Conservation (phyloP, 805 yeast species). For the Cyberlindnera lachancei region DNA sequence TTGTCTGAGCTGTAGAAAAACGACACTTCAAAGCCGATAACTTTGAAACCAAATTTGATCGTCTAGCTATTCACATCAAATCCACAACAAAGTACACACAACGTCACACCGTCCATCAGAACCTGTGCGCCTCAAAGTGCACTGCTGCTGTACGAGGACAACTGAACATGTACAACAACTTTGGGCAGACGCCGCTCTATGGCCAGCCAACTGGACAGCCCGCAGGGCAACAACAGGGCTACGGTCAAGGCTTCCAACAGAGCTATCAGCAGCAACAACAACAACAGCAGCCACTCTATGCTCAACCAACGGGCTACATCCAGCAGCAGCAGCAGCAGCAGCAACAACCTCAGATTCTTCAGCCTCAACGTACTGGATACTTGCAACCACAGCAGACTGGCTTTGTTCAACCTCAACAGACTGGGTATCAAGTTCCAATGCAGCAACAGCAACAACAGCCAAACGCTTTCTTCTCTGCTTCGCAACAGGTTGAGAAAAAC, state of each 20-base stretch:
- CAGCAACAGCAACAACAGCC: conserved; percentile 30
- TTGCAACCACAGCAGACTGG: conserved; percentile 22
- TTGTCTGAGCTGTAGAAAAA: no score
- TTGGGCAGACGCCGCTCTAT: conserved; percentile 4
- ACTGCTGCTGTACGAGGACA: no score
- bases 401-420: conserved; percentile 21
- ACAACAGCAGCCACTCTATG: conserved; percentile 8
- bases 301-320: conserved; percentile 9
- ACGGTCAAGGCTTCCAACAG: not conserved
- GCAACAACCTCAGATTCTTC: conserved; percentile 11
- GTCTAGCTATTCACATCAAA: no score
- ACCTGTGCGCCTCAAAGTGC: no score
- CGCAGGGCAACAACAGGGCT: conserved; percentile 3
- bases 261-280: conserved; percentile 5
- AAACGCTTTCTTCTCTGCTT: conserved; percentile 31
- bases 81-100: no score
- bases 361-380: conserved; percentile 6
- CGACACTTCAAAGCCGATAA: no score
- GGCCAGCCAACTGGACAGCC: conserved; percentile 3
- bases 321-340: conserved; percentile 12
- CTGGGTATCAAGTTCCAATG: conserved; percentile 17
- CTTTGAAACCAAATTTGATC: no score
- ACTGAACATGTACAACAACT: conserved; percentile 10
- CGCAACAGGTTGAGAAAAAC: conserved; percentile 35
- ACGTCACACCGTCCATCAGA: no score